Base-by-base conservation (phyloP, 1,284 basidiomycete genomes). In the Microbotryum saponariae region DNA sequence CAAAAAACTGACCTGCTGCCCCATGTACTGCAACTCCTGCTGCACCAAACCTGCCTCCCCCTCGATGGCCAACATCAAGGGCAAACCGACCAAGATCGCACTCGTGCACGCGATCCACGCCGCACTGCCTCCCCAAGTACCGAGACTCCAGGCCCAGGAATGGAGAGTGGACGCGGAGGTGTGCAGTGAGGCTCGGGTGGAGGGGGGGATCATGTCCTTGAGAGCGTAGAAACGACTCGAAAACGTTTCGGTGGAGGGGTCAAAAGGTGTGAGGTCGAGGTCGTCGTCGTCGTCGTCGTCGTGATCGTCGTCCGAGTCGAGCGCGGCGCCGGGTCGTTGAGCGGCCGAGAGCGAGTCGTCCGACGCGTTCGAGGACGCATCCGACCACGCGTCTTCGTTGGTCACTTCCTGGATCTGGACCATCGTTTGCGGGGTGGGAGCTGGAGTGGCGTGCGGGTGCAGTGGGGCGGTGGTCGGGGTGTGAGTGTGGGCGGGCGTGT, bases 21-120 rank as follows among this genome's bases (percentile, higher is more conserved):
- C 86, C 47, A 89, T 79, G 82, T 92, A 85, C 77, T 97, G 92
- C 78, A 89, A 87, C 78, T 98, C 94, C 78, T 97, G 93, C 61
- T 87, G 86, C 6, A 92, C 87, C 63, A 96, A 84, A 78, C 91
- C 91, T 56, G 88, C 87, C 79, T 98, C 94, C 77, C 96, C 94
- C 77, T 98, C 94, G 67, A 97, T 82, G 60, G 86, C 88, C 69
- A 98, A 81, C 2, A 92, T 91, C 68, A 97, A 82, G 31, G 94
- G 94, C 54, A 98, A 81, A 8, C 90, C 96, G 55, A 98, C 86
- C 62, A 98, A 83, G 54, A 98, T 80, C 1, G 92, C 91, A 53
- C 87, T 91, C 20, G 94, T 98, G 61, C 91, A 94, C 73, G 94
- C 81, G 67, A 97, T 83, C 94, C 94, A 98, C 57, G 91, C 88